Percentiles rank a stretch among this genome's conserved stretches.
These are phyloP conservation scores for Kodamaea suecica DNA, from an alignment of 1,139 yeast genomes.

Conservation along the genomic window DNA sequence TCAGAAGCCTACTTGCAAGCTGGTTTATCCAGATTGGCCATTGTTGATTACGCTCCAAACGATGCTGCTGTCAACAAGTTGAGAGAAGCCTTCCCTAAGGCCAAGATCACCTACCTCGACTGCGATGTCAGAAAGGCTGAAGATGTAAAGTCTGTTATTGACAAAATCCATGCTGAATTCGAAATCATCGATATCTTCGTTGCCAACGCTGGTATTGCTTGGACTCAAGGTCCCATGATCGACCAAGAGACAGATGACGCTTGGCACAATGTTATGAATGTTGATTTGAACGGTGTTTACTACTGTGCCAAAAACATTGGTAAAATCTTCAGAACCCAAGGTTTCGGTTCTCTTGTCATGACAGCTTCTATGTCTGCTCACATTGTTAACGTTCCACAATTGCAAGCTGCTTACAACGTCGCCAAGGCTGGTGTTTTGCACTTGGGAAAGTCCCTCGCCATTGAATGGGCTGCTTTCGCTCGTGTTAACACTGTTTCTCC, in stretches of 20 bases:
- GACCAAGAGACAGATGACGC: constrained; percentile 41
- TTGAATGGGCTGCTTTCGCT: constrained; percentile 33
- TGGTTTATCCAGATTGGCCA: constrained; percentile 40
- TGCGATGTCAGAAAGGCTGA: constrained; percentile 43
- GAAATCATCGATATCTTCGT: constrained; percentile 48
- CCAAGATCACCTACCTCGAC: constrained; percentile 31
- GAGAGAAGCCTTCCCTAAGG: constrained; percentile 28
- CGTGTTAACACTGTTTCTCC: constrained; percentile 34
- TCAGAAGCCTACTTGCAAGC: constrained; percentile 48
- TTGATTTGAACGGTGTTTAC: constrained; percentile 45
- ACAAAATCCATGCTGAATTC: constrained; percentile 31
- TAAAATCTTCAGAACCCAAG: constrained; percentile 36
- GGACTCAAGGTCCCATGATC: constrained; percentile 38
- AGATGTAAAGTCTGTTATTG: constrained; percentile 34
- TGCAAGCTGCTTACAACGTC: constrained; percentile 58
- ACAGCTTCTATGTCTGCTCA: constrained; percentile 66
- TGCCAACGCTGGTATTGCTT: constrained; percentile 53
- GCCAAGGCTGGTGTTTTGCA: constrained; percentile 35
- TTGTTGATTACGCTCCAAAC: constrained; percentile 39
- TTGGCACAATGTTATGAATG: constrained; percentile 45
- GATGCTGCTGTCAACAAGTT: constrained; percentile 30
- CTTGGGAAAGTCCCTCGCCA: constrained; percentile 30
- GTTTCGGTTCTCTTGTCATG: constrained; percentile 52
- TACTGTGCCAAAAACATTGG: constrained; percentile 45
- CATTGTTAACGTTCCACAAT: constrained; percentile 64